Evolutionary conservation across 1,139 yeast species (phyloP).

Genomic region (Candida sanyaensis): DNA sequence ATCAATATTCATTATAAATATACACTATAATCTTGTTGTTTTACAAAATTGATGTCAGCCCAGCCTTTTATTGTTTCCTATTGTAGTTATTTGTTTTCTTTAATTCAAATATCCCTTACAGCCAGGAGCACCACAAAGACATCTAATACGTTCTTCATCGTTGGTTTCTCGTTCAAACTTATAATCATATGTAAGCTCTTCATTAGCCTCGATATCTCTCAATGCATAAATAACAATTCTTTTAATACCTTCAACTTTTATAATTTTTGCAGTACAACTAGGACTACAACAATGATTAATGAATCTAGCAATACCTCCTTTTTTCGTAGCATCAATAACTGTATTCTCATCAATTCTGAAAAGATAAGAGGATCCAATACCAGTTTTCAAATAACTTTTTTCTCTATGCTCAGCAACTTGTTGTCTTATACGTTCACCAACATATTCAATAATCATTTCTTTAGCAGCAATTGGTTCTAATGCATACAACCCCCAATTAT

Average conservation of each 20-base stretch:
- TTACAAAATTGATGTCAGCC: neutral
- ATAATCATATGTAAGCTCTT: constrained; percentile 93
- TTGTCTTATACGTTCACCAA: constrained; percentile 94
- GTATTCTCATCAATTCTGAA: constrained; percentile 93
- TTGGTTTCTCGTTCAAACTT: constrained; percentile 91
- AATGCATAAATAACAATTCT: constrained; percentile 94
- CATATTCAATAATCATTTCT: constrained; percentile 98
- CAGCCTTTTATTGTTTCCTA: too few species aligned
- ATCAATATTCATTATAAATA: neutral
- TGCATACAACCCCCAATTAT: constrained; percentile 97
- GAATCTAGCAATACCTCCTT: constrained; percentile 95
- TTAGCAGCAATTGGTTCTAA: constrained; percentile 90
- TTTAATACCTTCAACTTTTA: constrained; percentile 91
- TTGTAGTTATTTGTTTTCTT: neutral
- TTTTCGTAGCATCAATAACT: constrained; percentile 95
- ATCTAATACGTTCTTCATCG: constrained; percentile 86
- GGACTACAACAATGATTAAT: constrained; percentile 98
- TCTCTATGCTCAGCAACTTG: constrained; percentile 95
- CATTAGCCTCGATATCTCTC: constrained; percentile 84
- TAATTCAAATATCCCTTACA: constrained; percentile 91
- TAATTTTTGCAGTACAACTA: constrained; percentile 94
- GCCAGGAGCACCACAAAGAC: constrained; percentile 92
- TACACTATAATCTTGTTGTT: neutral
- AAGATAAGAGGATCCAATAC: constrained; percentile 92
- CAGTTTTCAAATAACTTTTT: constrained; percentile 79